Base-by-base conservation (phyloP, 2,329 filamentous ascomycete genomes). In the Elsinoe perseae region DNA sequence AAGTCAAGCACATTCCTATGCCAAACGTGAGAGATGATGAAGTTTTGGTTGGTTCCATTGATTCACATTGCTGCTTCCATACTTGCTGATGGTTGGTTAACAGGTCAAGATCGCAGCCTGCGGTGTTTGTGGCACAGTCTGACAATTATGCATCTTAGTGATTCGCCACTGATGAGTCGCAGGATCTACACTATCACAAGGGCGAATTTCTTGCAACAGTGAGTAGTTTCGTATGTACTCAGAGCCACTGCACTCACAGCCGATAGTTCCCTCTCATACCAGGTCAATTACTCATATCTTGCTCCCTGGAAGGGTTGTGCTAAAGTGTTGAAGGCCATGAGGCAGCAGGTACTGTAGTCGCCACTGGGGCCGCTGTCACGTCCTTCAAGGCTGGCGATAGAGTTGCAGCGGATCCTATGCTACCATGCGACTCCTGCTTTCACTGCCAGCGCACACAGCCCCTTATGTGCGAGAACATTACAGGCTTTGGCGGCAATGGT, bases 361-460 rank as follows among this genome's bases (percentile, higher is more conserved):
- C 77, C 8, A 65, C 81, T 34, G 80, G 79, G 44, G 74, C 74
- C 58, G 77, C 81, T 61, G 82, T 85, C 61, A 80, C 77, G 62
- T 77, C 74, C 40, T 82, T 86, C 69, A 64, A 76, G 52, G 65
- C 86, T 56, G 82, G 83, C 55, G 81, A 85, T 64, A 79, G 82
- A 46, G 83, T 87, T 28, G 75, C 72, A 3, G 72, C 79, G 28
- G 80, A 83, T 64, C 83, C 83, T 68, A 80, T 80, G n/a, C 80
- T 87, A 67, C 78, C 86, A 40, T 88, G 85, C 70, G 80, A 80
- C 50, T 79, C 83, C 69, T 88, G 85, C 73, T 86, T 86, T 76
- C 86, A 87, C 74, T 88, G 85, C 73, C 80, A 81, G 61, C 80
- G 83, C 56, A 83, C 84, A 55, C 78, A 86, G 66, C 76, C 81